Evolutionary conservation across 164 flowering plant species (phyloP), one percentile per base, ranked within the genome.

Genomic region (Platanus orientalis): DNA sequence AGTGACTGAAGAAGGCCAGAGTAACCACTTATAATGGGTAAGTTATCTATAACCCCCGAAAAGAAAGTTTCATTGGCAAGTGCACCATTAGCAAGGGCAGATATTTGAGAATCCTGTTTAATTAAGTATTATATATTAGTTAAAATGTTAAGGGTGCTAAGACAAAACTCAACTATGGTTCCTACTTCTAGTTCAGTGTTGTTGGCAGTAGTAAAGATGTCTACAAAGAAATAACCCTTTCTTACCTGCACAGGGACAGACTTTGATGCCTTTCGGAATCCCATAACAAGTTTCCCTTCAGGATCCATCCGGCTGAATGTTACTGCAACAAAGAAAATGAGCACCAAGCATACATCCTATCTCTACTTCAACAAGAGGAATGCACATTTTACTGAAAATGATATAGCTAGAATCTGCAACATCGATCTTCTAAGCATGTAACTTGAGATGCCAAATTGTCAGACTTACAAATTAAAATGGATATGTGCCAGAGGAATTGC

Each of bases 301-400:
- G 99, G 99, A 69, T 91, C 96, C 50, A 83, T 81, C 52, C 97
- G 80, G 71, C 97, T 91, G 67, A 95, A 95, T 57, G 79, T 92
- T 56, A 95, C 99, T 94, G 84, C 57, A 75, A 55, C 1, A 50
- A 55, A 62, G 28, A 9, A 64, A 25, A 44, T 17, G 6, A 16
- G 20, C 13, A 26, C 23, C 14, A 4, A 17, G 21, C 19, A 63
- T 26, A 42, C 11, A 36, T 16, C 23, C 27, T 10, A 28, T n/a
- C 10, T 21, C 39, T 27, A 57, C 54, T 53, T 53, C 32, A 12
- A 27, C 56, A 13, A 17, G 16, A 45, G 4, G n/a, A 19, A 1
- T 45, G 19, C 49, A 16, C 16, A 45, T 2, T 19, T 12, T 16
- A 16, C 19, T 45, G 49, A 45, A 45, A 45, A 45, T 14, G 42